phyloP scores from a whole-genome alignment of 768 basidiomycete species.

The Boletus rufocinnamomeus region DNA sequence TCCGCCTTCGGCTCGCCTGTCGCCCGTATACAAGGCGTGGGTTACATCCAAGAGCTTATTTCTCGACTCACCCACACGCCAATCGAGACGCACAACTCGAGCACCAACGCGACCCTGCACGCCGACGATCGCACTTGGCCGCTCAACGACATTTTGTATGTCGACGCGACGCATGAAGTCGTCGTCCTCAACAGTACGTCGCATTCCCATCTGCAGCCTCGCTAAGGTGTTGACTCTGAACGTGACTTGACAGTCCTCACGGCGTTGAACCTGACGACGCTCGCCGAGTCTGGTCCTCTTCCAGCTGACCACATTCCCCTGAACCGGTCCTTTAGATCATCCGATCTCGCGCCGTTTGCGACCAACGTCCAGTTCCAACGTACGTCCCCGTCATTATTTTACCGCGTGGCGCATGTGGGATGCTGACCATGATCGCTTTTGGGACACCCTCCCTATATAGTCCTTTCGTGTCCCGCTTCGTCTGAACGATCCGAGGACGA shows the following conservation, averaged over 20 bases:
- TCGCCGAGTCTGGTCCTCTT: conserved; percentile 73
- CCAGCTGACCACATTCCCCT: conserved; percentile 70
- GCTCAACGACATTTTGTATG: conserved; percentile 70
- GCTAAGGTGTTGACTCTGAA: background rate
- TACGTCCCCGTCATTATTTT: conserved; percentile 37
- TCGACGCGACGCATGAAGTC: conserved; percentile 92
- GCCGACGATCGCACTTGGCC: conserved; percentile 71
- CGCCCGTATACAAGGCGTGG: conserved; percentile 73
- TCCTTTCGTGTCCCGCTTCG: conserved; percentile 52
- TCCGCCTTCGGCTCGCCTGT: conserved; percentile 83
- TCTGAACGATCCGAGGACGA: conserved; percentile 22
- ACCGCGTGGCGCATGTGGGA: background rate
- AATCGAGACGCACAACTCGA: conserved; percentile 70
- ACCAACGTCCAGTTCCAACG: conserved; percentile 90
- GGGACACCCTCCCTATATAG: conserved; percentile 36
- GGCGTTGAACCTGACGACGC: conserved; percentile 77
- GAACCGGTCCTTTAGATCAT: conserved; percentile 66
- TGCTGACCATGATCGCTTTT: background rate
- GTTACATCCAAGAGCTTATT: conserved; percentile 81
- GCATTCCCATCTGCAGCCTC: background rate
- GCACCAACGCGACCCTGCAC: conserved; percentile 82
- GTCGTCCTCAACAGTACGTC: conserved; percentile 77
- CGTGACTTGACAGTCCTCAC: conserved; percentile 58
- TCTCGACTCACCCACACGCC: conserved; percentile 79
- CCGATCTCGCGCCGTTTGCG: conserved; percentile 83